These are phyloP conservation scores for Davidsoniella neocaledoniae DNA, from an alignment of 2,329 filamentous ascomycete genomes.

Conservation along the genomic window DNA sequence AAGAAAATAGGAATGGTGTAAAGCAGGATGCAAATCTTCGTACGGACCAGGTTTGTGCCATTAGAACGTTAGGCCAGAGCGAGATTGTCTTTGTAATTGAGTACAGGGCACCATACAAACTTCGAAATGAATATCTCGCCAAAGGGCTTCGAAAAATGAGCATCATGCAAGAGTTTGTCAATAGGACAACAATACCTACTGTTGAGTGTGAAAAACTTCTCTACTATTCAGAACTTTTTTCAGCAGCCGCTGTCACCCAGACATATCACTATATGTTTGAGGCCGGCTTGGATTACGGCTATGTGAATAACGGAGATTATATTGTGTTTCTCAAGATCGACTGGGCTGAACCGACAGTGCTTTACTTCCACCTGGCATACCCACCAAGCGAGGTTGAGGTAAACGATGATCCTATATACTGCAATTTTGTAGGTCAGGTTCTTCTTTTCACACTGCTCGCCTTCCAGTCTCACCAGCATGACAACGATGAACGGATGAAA, in stretches of 20 bases:
- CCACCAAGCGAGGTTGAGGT: background rate
- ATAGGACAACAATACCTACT: conserved; percentile 17
- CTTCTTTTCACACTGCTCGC: background rate
- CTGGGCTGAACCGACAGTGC: conserved; percentile 12
- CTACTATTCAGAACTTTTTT: conserved; percentile 22
- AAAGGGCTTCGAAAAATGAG: conserved; percentile 18
- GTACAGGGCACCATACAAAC: conserved; percentile 31
- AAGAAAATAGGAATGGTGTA: no score
- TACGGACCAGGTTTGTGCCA: no score
- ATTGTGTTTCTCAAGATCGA: conserved; percentile 27
- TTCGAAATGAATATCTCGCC: conserved; percentile 21
- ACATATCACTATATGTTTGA: conserved; percentile 34
- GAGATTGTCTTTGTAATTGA: conserved; percentile 22
- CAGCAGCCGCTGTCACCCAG: background rate
- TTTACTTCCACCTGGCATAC: background rate
- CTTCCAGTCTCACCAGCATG: no score
- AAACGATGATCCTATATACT: background rate
- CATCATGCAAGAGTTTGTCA: conserved; percentile 23
- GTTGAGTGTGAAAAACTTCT: conserved; percentile 17
- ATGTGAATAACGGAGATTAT: conserved; percentile 26
- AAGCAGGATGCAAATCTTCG: no score
- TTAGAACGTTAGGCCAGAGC: background rate
- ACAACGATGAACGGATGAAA: no score
- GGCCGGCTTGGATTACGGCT: conserved; percentile 26
- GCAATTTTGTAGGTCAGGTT: background rate